Base-by-base conservation (phyloP, 306 rosid species). In the Macrotyloma uniflorum region DNA sequence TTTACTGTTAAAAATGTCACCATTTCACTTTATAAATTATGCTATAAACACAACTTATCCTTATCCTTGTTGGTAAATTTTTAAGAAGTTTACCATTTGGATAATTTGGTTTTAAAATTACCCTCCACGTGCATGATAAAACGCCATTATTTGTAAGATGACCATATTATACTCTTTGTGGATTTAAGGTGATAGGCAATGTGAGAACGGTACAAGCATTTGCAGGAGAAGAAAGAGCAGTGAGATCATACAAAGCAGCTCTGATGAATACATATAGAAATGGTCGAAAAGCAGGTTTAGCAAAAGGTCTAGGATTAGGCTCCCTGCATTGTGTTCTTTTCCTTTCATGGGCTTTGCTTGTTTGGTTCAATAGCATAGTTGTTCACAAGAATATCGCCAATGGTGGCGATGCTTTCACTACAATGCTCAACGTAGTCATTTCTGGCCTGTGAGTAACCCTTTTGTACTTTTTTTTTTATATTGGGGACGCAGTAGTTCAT, bases 131-230 rank as follows among this genome's bases (percentile, higher is more conserved):
- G 15, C 46, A 42, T 42, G 46, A 11, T 2, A 38, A 8, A 38
- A 38, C 8, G 12, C 12, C 43, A 38, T 38, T 38, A 38, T 38
- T 1, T 9, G 51, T 46, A 15, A 0, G 16, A 20, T 20, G 19
- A 54, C 5, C 19, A 54, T 45, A 6, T 23, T 18, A 11, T 33
- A 7, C 13, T 19, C 24, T 63, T 47, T 18, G 54, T 47, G 76
- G 51, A 50, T 70, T 58, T 47, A 79, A 92, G 97, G 92, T 88
- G 53, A 85, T 93, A 32, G 93, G 94, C 66, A 93, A 93, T 68
- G 98, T 93, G 3, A 86, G 98, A 80, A 93, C 96, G 9, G 97
- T 93, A 6, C 98, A 93, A 80, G 96, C 98, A 82, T 93, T 93
- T 89, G 88, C 89, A 47, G 97, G 96, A 74, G 98, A 93, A 79